Evolutionary conservation across 257 asterid genomes (phyloP), one percentile per base, ranked within the genome.

Genomic region (Sherardia arvensis): DNA sequence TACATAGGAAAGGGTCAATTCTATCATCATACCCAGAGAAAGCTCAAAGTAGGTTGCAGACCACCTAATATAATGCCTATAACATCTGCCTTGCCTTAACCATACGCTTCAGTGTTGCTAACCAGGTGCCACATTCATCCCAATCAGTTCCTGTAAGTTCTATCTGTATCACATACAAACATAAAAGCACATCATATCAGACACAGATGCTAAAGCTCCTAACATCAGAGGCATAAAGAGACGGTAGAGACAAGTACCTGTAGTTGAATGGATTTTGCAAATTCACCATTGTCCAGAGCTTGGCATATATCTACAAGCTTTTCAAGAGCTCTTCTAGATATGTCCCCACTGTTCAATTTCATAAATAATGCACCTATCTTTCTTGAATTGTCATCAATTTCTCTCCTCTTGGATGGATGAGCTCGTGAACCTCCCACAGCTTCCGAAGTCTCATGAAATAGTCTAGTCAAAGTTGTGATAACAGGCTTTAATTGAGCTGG

Each of bases 51-150:
- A 29, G 43, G 71, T 59, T 21, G 67, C 58, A 49, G 58, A 22
- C 32, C 28, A 12, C 8, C 64, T 29, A 62, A 38, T 43, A 22
- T 43, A 45, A 29, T 53, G 62, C 49, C 43, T 33, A 14, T 11
- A 47, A 91, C 47, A 83, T 87, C 79, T 89, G 95, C 72, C 96
- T 84, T 38, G 85, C 79, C 79, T 92, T 92, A 71, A 89, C 83
- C 97, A 92, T 89, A 62, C 97, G 85, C 69, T 92, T 92, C 55
- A 92, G 91, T 15, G 97, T 78, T 65, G 89, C 79, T 67, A 89
- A 74, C 97, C 99, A 92, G 77, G 87, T 84, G 85, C 87, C 84
- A 84, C 99, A 92, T 75, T 92, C 99, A 47, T 92, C 99, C 99
- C 99, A 92, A 65, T 92, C 99, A 62, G 90, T 92, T 65, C 96